Base-by-base conservation (phyloP, 441 rosid species). In the Populus hybrid region DNA sequence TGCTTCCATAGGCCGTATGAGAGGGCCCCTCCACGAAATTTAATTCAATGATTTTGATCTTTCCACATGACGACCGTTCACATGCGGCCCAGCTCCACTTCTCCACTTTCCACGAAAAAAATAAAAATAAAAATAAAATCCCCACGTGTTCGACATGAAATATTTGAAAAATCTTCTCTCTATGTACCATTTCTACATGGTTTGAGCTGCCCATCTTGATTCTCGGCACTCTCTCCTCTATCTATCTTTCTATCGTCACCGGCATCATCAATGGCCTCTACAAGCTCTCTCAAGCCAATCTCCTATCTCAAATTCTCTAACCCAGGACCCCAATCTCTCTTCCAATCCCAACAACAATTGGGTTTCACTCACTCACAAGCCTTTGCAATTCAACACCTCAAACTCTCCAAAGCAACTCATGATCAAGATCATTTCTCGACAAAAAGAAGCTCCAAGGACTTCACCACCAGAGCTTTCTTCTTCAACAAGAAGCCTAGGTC, bases 391-490 rank as follows among this genome's bases (percentile, higher is more conserved):
- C 78, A 69, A 65, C 67, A 72, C 20, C 78, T 73, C 77, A 70
- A 20, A 71, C 71, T 82, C 69, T 76, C 72, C 3, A 40, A 35
- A 70, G 50, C 16, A 1, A 38, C 74, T 34, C 42, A n/a, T 34
- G 10, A 36, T 46, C 57, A 3, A 12, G 40, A 61, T 36, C 21
- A 21, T 73, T 54, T 73, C 72, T 71, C 84, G 23, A 8, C 76
- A 9, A 35, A 66, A 46, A 73, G 65, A 67, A 50, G 76, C 57
- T 73, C 82, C 40, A 73, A 6, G 77, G 72, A 10, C 61, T 20
- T 67, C 69, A 61, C 69, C 68, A 73, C 87, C 64, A 74, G 20
- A 36, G 84, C 87, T 65, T 83, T 81, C 77, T 84, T 86, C 78
- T 79, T 57, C 77, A 75, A 50, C 75, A 86, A 83, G 66, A 65